Evolutionary conservation across 2,329 filamentous ascomycete genomes (phyloP).

Genomic region (Esteya vermicola): DNA sequence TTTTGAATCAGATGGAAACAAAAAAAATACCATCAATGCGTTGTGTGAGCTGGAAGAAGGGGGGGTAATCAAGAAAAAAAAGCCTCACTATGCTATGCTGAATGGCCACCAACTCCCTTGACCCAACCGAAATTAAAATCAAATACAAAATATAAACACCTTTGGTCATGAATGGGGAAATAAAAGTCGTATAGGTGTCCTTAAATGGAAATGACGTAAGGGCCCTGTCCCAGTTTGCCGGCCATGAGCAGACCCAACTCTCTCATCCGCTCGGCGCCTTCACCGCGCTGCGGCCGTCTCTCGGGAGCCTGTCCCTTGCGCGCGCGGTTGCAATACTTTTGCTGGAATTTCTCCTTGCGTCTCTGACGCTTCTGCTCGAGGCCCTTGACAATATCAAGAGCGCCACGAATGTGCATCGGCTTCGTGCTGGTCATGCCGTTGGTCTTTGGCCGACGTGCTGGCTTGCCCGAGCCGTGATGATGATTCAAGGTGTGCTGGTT

Average conservation of each 20-base stretch:
- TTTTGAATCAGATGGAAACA: neutral
- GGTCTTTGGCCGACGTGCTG: slow-evolving; percentile 12
- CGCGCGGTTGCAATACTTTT: slow-evolving; percentile 76
- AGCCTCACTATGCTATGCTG: neutral
- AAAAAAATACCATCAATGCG: neutral
- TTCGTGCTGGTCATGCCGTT: slow-evolving; percentile 17
- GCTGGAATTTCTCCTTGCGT: slow-evolving; percentile 81
- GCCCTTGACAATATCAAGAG: slow-evolving; percentile 94
- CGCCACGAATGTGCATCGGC: slow-evolving; percentile 66
- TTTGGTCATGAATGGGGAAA: too few relatives aligned
- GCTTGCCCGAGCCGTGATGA: slow-evolving; percentile 17
- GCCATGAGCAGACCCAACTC: slow-evolving; percentile 83
- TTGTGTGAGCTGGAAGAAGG: neutral
- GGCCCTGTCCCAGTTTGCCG: slow-evolving; percentile 59
- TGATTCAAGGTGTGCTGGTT: slow-evolving; percentile 12
- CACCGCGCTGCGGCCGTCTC: slow-evolving; percentile 62
- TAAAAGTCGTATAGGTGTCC: slow-evolving; percentile 1
- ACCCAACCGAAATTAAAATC: too few relatives aligned
- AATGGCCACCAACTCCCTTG: slow-evolving; percentile 1
- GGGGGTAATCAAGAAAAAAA: neutral
- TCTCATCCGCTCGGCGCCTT: slow-evolving; percentile 85
- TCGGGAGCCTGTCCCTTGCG: slow-evolving; percentile 50
- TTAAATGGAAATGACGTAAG: slow-evolving; percentile 65
- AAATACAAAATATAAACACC: too few relatives aligned
- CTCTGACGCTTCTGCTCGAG: slow-evolving; percentile 88